Evolutionary conservation across 2,329 filamentous ascomycete genomes (phyloP), one percentile per base, ranked within the genome.

Genomic region (Nigrograna mackinnonii): DNA sequence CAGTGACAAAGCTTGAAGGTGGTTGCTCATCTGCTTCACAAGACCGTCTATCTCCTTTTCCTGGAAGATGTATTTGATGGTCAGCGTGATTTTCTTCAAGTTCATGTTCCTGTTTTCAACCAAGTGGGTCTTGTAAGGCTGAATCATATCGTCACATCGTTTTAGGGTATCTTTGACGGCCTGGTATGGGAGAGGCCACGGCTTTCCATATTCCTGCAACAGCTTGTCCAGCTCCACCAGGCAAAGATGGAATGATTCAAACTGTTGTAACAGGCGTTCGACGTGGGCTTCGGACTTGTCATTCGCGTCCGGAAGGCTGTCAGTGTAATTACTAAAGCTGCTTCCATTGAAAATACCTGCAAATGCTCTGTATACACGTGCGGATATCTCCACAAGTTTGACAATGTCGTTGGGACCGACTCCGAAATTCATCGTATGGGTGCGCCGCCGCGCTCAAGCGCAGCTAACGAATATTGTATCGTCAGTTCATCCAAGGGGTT

Each of bases 201-300:
- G 54, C 35, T 62, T 60, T 12, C 60, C 60, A 47, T 59, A 64
- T 14, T 62, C 60, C 32, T 52, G 59, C 62, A 66, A 64, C 11
- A 64, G 44, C 38, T 59, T 53, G 14, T 54, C 58, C 6, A 66
- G 46, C 36, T 64, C 42, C 3, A 51, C 34, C 13, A 66, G 50
- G 30, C 60, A 64, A 28, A 49, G 46, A 31, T 63, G 57, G 38
- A 66, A 66, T n/a, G 49, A 45, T 2, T 51, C 50, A 26, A 62
- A 64, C 32, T 64, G 60, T 30, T 56, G 57, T 19, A 66, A 55
- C 28, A 66, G 55, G 13, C 44, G 56, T 24, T 52, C 46, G n/a
- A 66, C 62, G 37, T 66, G 62, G 12, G 55, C 53, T 41, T 62
- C 58, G 0, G 60, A 64, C 37, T 62, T 64, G 26, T 64, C 59